Base-by-base conservation (phyloP, 1,284 basidiomycete species). In the Irpex sp. region DNA sequence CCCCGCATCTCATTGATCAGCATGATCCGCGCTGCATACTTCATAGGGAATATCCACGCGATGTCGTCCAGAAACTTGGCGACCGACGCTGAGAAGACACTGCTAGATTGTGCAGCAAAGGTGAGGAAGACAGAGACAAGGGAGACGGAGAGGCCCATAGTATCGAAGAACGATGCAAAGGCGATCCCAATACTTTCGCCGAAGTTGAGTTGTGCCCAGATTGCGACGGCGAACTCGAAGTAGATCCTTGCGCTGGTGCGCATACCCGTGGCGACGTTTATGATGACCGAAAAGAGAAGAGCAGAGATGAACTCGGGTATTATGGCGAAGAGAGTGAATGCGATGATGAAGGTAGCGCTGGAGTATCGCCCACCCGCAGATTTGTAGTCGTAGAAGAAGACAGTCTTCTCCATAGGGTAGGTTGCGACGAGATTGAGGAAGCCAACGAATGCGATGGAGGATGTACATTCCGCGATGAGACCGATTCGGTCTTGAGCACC, bases 401-500 rank as follows among this genome's bases (percentile, higher is more conserved):
- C 46, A 17, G 60, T 61, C 46, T 61, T 63, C 56, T 67, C 66
- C 55, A 59, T 57, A 1, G 66, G 66, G 47, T 66, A 67, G 11
- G 58, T n/a, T 5, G 61, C 65, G 15, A 49, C 62, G 3, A 61
- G 58, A 46, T 65, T 63, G 11, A 68, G 55, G 54, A 67, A 62
- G 13, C 67, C 67, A n/a, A 66, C 66, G 35, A 67, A 68, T 13
- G 63, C 61, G n/a, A 65, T 26, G 1, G 66, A 46, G 31, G 61
- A 55, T 5, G 57, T 68, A 43, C 58, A 59, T 51, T 64, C 63
- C 4, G 64, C 60, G 4, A 68, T 55, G 33, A 65, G 17, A 47
- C 67, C 65, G 33, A 68, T 63, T 26, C 65, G 65, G 39, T 68
- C 65, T 47, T 68, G 67, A 1, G 65, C 63, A 19, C 63, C 63